Conservation (phyloP, 2,329 filamentous ascomycete species). For the Exophiala spinifera region DNA sequence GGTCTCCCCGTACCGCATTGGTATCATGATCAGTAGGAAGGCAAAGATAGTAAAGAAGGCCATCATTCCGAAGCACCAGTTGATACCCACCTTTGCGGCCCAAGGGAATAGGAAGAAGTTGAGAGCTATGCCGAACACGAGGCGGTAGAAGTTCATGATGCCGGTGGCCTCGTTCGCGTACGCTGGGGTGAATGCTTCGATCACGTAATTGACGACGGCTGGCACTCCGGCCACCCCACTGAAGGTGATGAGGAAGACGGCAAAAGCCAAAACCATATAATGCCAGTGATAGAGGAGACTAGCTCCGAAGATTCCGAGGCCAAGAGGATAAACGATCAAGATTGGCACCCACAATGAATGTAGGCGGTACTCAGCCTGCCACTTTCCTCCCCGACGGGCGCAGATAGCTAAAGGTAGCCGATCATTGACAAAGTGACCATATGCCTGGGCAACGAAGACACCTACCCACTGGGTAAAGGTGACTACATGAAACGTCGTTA, state of each 20-base stretch:
- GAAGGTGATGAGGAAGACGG: constrained; percentile 41
- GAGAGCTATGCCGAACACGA: constrained; percentile 39
- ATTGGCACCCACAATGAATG: constrained; percentile 32
- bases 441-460: constrained; percentile 38
- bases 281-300: constrained; percentile 42
- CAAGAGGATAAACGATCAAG: constrained; percentile 33
- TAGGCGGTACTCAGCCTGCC: constrained; percentile 38
- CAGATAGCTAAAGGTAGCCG: constrained; percentile 38
- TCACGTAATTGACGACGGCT: constrained; percentile 34
- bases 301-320: constrained; percentile 38
- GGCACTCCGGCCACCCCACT: constrained; percentile 35
- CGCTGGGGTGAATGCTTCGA: constrained; percentile 37
- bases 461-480: constrained; percentile 44
- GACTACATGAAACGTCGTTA: no score
- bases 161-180: constrained; percentile 39
- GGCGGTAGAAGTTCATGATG: constrained; percentile 34
- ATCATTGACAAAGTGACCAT: constrained; percentile 36
- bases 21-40: constrained; percentile 17
- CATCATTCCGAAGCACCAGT: constrained; percentile 44
- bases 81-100: constrained; percentile 36
- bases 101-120: constrained; percentile 42
- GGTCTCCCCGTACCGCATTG: no score
- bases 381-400: constrained; percentile 31
- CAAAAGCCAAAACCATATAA: constrained; percentile 42
- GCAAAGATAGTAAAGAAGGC: constrained; percentile 37